Evolutionary conservation across 805 yeast genomes (phyloP), one percentile per base, ranked within the genome.

Genomic region (Osmozyma mogii): DNA sequence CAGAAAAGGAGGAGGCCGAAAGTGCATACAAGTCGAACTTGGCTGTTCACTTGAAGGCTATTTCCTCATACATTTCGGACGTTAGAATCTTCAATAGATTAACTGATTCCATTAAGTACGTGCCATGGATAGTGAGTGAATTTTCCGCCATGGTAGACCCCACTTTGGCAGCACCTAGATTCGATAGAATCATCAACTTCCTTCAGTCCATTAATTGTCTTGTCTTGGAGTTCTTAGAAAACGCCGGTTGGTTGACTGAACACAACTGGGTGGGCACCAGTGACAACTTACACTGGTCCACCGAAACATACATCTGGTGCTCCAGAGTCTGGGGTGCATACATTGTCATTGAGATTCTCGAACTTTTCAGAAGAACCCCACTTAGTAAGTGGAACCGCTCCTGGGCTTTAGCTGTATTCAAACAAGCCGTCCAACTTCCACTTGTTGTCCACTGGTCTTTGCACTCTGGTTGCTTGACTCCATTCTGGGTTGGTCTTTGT

Each of bases 401-500:
- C 29, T 63, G 68, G 68, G 46, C 42, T 26, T 54, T 61, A 28
- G 36, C 29, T 4, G 41, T 63, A 25, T 61, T 63, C 41, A 52
- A 53, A 23, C 65, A 63, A 31, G 48, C 44, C 13, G 44, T 61
- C 22, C 68, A 63, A 39, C 28, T 63, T 17, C 70, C 70, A 1
- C 52, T 63, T 39, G 68, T 61, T 15, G 39, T 59, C 13, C 68
- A 63, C 40, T 63, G 70, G 70, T 56, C 65, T 4, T 50, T 63
- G 32, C 52, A 58, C 36, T 62, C 60, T 4, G 70, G 68, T 3
- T 63, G 68, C 37, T 56, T 63, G 39, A 38, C 55, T 17, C 68
- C 70, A 13, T 63, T 63, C 48, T 63, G 70, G 70, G 70, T 63
- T 6, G 70, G 68, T 1, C 36, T 63, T n/a, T 63, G 63, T 38